Evolutionary conservation across 495 filamentous ascomycete species (phyloP), one percentile per base, ranked within the genome.

Genomic region (Wilcoxina mikolae): DNA sequence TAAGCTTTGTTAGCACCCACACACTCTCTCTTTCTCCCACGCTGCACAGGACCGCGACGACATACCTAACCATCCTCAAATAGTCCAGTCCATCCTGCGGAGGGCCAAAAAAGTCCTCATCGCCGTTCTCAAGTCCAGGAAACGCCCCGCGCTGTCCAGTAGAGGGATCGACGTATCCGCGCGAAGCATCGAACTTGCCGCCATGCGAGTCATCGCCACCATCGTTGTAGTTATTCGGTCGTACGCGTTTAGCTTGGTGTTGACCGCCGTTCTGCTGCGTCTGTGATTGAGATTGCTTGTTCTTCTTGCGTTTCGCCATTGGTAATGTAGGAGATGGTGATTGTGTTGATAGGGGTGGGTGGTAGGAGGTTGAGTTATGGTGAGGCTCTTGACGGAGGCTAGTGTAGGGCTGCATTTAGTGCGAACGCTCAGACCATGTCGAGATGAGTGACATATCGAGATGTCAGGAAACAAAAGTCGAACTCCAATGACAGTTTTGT

Each of bases 131-230:
- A n/a, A 86, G 69, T 24, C 82, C 80, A 0, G 86, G 85, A 59
- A 94, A 87, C 18, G 78, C 84, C 58, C 78, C 72, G 56, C 80
- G 80, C 62, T 91, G 87, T 43, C 87, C 85, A 59, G 80, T 88
- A 9, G 78, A 73, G 2, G 77, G 76, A 60, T 90, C 76, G 46
- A 78, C 72, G 31, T 71, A 73, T 15, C 78, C 71, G 55, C 62
- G 67, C 9, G 53, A 29, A 12, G 28, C 41, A 22, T 53, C 29
- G 17, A 53, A 49, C 17, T 57, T 25, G 23, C 39, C 24, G 4
- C 18, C n/a, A n/a, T n/a, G n/a, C n/a, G n/a, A n/a, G n/a, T n/a
- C n/a, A 22, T n/a, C 35, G 11, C 58, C 29, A 12, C 42, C 54
- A 54, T 24, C 49, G 24, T 55, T 22, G 10, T 41, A 38, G 2